Conservation (phyloP, 2,329 filamentous ascomycete genomes). For the Plenodomus biglobosus region DNA sequence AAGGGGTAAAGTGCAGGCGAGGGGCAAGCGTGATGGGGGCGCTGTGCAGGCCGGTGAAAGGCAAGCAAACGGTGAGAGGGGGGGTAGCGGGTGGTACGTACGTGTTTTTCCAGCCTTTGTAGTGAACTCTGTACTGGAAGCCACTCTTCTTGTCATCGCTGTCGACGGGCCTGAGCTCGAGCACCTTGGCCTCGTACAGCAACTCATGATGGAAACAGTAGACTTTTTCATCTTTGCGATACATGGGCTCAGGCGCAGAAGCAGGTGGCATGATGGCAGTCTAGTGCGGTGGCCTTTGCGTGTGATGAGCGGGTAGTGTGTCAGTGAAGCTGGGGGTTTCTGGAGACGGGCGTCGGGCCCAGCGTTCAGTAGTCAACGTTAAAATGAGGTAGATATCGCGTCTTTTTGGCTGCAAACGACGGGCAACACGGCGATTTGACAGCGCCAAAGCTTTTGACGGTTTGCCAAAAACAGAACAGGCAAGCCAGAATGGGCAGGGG, state of each 20-base stretch:
- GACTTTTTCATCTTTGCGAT: constrained; percentile 80
- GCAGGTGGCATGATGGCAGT: constrained; percentile 55
- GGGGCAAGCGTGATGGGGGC: constrained; percentile 16
- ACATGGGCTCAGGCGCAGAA: constrained; percentile 55
- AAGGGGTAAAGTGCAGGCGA: constrained; percentile 7
- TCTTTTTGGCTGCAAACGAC: constrained; percentile 8
- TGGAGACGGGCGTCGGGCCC: not conserved
- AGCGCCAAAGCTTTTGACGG: not conserved
- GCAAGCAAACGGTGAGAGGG: constrained; percentile 2
- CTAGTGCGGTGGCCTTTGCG: too few species aligned
- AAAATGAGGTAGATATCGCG: constrained; percentile 22
- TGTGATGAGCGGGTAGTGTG: not conserved
- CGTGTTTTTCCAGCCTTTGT: constrained; percentile 99
- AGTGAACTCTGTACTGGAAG: constrained; percentile 90
- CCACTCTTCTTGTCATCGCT: constrained; percentile 68
- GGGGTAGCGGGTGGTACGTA: constrained; percentile 50
- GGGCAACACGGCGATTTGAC: constrained; percentile 4
- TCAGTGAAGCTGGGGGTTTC: constrained; percentile 6
- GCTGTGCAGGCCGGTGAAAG: not conserved
- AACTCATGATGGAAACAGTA: constrained; percentile 97
- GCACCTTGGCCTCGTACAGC: constrained; percentile 95
- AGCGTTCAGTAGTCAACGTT: not conserved
- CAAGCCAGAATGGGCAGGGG: constrained; percentile 1
- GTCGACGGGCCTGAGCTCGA: constrained; percentile 70
- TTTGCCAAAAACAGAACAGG: not conserved